Evolutionary conservation across 768 basidiomycete genomes (phyloP).

Genomic region (Calocybe indica): DNA sequence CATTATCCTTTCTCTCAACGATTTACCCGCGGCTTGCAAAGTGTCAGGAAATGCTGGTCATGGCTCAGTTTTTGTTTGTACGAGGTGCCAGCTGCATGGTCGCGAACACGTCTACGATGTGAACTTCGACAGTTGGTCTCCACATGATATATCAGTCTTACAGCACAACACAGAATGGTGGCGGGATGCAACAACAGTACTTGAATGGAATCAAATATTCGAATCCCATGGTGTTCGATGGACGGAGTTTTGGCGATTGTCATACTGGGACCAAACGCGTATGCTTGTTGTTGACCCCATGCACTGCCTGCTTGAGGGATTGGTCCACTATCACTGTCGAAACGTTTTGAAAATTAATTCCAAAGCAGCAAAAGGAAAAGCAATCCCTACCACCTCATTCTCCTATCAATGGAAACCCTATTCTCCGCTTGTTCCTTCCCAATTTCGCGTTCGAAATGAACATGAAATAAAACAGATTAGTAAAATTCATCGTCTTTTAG

Average conservation of each 20-base stretch:
- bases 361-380: too few relatives aligned
- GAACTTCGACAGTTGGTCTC: constrained; percentile 10
- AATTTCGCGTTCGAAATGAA: too few relatives aligned
- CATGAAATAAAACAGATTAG: too few relatives aligned
- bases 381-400: too few relatives aligned
- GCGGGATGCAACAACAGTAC: constrained; percentile 11
- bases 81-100: constrained; percentile 17
- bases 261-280: constrained; percentile 23
- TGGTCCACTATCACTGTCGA: constrained; percentile 12
- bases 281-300: constrained; percentile 28
- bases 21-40: constrained; percentile 24
- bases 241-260: constrained; percentile 21
- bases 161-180: constrained; percentile 12
- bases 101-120: constrained; percentile 7
- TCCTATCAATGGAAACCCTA: too few relatives aligned
- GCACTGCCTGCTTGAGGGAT: constrained; percentile 25
- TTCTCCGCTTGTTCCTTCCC: too few relatives aligned
- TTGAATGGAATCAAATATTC: constrained; percentile 12
- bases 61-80: constrained; percentile 20
- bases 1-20: constrained; percentile 9
- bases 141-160: constrained; percentile 5
- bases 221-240: constrained; percentile 17
- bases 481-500: too few relatives aligned
- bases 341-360: background rate
- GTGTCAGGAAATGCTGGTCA: constrained; percentile 12